phyloP scores from a whole-genome alignment of 1,284 basidiomycete genomes.

The Pisolithus thermaeus region DNA sequence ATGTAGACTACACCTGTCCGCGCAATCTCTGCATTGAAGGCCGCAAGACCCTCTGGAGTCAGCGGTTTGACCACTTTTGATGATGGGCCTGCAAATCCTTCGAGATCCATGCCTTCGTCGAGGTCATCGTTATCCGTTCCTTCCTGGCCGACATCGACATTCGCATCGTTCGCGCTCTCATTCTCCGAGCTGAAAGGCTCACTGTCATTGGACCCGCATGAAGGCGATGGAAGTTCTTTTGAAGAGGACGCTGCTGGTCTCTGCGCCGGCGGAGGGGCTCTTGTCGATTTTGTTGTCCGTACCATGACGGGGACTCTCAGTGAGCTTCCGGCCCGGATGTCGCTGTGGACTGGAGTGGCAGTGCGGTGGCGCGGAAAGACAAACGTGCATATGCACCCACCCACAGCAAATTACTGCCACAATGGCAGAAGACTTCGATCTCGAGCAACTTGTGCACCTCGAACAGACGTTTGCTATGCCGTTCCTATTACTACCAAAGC shows the following conservation, averaged over 20 bases:
- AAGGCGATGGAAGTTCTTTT: too few species aligned
- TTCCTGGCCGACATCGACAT: not conserved
- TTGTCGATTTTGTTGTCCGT: too few species aligned
- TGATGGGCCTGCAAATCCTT: conserved; percentile 51
- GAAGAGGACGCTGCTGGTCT: too few species aligned
- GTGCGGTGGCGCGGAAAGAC: too few species aligned
- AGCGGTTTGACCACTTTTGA: conserved; percentile 60
- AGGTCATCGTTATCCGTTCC: not conserved
- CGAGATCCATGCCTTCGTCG: conserved; percentile 45
- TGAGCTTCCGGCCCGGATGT: too few species aligned
- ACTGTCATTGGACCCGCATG: too few species aligned
- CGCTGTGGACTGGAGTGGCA: too few species aligned
- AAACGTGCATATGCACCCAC: too few species aligned
- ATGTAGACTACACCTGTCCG: conserved; percentile 89
- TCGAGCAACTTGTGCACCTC: conserved; percentile 62
- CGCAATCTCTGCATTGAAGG: conserved; percentile 64
- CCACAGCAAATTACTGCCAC: not conserved
- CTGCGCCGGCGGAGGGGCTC: too few species aligned
- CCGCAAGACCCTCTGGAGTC: conserved; percentile 63
- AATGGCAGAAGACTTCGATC: conserved; percentile 46
- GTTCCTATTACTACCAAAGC: not conserved
- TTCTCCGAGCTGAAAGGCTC: too few species aligned
- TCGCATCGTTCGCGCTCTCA: not conserved
- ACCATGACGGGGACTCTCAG: too few species aligned
- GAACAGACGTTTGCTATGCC: conserved; percentile 56